Base-by-base conservation (phyloP, 805 yeast genomes). In the Torulaspora franciscae region DNA sequence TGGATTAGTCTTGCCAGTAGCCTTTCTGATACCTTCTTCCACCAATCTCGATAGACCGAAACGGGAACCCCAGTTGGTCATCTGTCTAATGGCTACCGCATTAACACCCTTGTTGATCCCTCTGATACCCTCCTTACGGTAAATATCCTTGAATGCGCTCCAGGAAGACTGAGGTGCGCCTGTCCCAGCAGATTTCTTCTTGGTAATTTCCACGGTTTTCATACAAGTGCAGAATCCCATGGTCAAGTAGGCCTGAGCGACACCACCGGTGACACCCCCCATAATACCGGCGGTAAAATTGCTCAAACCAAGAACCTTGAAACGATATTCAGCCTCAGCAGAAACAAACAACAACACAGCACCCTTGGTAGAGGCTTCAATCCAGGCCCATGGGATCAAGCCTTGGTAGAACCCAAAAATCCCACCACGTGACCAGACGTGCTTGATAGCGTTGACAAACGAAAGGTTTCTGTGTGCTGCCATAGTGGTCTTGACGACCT, bases 351-450 rank as follows among this genome's bases (percentile, higher is more conserved):
- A 74, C 45, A 93, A 73, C 6, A 90, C 96, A 4, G 98, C 97
- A 65, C 99, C 99, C 67, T 93, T 93, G 29, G 99, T 93, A n/a
- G 96, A 85, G 7, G 96, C 99, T 69, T 91, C 99, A 56, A 93
- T 85, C 97, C 98, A 90, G 6, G 98, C 99, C 99, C 99, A 93
- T 37, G 99, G 99, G 53, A 91, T 90, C 63, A 93, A 75, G 26
- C 99, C 99, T 68, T 93, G 99, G 70, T 90, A 93, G 71, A 90
- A 93, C 0, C 98, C 99, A 24, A 78, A 63, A 13, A 83, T 58
- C 42, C 99, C 99, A 54, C 99, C 99, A 60, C 99, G 80, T 11
- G 93, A 76, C 93, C 95, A 88, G 50, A 93, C 90, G 32, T 80
- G 74, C 47, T 75, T 75, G 42, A 82, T 74, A 23, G 96, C 86